Conservation (phyloP, 106 monocot genomes). For the Vanilla planifolia region DNA sequence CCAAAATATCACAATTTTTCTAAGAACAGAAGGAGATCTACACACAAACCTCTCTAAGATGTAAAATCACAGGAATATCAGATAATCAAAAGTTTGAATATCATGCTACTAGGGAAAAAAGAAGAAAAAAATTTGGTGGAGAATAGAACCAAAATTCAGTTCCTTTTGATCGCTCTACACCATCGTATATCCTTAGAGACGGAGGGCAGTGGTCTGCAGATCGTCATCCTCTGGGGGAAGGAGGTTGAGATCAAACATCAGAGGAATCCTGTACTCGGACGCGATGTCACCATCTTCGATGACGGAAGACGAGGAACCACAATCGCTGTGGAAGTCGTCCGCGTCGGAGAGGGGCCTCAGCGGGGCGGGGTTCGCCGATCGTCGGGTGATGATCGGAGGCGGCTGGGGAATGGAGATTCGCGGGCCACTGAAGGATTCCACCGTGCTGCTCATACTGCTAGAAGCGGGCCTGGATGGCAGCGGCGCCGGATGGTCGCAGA, state of each 20-base stretch:
- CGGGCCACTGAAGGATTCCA: constrained; percentile 1
- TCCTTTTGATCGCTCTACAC: background rate
- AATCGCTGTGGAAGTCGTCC: constrained; percentile 1
- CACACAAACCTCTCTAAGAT: too few species aligned
- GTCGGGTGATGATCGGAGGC: background rate
- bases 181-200: too few species aligned
- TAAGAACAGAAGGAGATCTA: too few species aligned
- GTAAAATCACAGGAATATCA: too few species aligned
- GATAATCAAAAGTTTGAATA: too few species aligned
- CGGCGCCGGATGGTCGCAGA: background rate
- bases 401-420: background rate
- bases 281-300: background rate
- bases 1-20: too few species aligned
- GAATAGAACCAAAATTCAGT: constrained; percentile 14
- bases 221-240: too few species aligned
- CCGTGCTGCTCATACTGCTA: constrained; percentile 7
- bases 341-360: background rate
- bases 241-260: too few species aligned
- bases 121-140: background rate
- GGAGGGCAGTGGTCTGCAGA: too few species aligned
- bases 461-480: constrained; percentile 7
- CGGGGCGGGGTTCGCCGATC: background rate
- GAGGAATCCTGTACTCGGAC: too few species aligned
- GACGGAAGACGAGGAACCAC: constrained; percentile 1
- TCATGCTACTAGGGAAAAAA: constrained; percentile 3